phyloP scores from a whole-genome alignment of 2,329 filamentous ascomycete genomes.

The Metarhizium album region DNA sequence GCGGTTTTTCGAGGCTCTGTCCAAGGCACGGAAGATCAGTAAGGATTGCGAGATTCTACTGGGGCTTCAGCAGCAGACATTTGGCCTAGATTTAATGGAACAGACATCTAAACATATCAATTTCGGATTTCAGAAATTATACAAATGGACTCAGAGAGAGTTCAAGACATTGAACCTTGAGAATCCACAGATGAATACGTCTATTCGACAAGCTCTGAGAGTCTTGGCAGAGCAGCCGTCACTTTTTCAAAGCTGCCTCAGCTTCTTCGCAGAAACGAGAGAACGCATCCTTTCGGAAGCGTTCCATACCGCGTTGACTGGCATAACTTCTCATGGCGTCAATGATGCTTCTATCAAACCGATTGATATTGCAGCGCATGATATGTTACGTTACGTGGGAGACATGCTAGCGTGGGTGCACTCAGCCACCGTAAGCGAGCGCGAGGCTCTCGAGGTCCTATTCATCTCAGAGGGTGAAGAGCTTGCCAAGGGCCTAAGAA shows the following conservation, averaged over 20 bases:
- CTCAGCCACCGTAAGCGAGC: constrained; percentile 85
- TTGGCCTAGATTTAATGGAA: constrained; percentile 87
- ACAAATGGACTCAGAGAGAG: constrained; percentile 88
- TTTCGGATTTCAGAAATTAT: constrained; percentile 86
- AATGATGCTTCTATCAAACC: constrained; percentile 63
- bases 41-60: constrained; percentile 82
- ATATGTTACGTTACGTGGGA: constrained; percentile 81
- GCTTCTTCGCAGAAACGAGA: constrained; percentile 83
- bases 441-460: constrained; percentile 80
- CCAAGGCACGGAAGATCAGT: constrained; percentile 75
- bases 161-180: constrained; percentile 89
- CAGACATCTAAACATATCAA: constrained; percentile 80
- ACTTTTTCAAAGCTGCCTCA: constrained; percentile 85
- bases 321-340: constrained; percentile 46
- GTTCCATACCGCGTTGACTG: constrained; percentile 81
- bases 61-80: constrained; percentile 77
- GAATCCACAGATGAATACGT: constrained; percentile 80
- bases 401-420: constrained; percentile 98
- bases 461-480: constrained; percentile 88
- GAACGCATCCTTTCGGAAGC: constrained; percentile 80
- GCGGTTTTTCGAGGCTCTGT: constrained; percentile 67
- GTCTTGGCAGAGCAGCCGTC: constrained; percentile 83
- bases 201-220: constrained; percentile 72
- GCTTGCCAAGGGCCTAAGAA: constrained; percentile 70
- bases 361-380: constrained; percentile 88